Evolutionary conservation across 2,329 filamentous ascomycete genomes (phyloP).

Genomic region (Clarireedia monteithiana): DNA sequence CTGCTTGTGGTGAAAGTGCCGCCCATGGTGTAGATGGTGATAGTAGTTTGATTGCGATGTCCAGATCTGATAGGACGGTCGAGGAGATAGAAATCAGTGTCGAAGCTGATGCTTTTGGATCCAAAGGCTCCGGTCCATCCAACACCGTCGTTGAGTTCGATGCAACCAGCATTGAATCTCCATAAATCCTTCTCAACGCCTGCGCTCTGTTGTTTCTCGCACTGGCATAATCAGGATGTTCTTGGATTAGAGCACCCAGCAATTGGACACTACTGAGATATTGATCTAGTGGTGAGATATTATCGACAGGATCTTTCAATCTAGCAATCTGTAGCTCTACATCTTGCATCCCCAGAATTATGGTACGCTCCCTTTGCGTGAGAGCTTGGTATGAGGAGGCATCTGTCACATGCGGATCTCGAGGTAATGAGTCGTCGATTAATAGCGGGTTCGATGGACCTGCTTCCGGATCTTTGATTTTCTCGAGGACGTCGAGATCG

Average conservation of each 20-base stretch:
- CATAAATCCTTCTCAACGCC: conserved; percentile 52
- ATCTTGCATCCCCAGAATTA: conserved; percentile 46
- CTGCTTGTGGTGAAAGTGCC: conserved; percentile 55
- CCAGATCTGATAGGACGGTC: conserved; percentile 45
- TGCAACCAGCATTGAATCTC: conserved; percentile 34
- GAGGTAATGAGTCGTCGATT: conserved; percentile 42
- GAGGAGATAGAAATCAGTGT: conserved; percentile 34
- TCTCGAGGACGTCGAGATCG: conserved; percentile 55
- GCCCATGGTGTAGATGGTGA: conserved; percentile 43
- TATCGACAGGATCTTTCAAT: conserved; percentile 29
- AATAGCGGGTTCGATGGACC: conserved; percentile 47
- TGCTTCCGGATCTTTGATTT: conserved; percentile 60
- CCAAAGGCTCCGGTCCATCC: conserved; percentile 4
- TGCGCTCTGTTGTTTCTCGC: conserved; percentile 71
- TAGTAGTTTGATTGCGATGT: conserved; percentile 49
- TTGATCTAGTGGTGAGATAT: conserved; percentile 29
- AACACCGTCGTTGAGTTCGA: background rate
- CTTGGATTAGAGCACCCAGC: conserved; percentile 48
- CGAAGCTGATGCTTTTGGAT: conserved; percentile 36
- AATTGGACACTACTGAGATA: conserved; percentile 41
- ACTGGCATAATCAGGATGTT: conserved; percentile 60
- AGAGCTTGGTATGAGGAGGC: conserved; percentile 41
- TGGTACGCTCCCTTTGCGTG: conserved; percentile 42
- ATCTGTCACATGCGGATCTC: conserved; percentile 50
- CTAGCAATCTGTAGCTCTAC: conserved; percentile 39